Evolutionary conservation across 192 early-diverging fungal genomes (phyloP).

Genomic region (Linnemannia zychae): DNA sequence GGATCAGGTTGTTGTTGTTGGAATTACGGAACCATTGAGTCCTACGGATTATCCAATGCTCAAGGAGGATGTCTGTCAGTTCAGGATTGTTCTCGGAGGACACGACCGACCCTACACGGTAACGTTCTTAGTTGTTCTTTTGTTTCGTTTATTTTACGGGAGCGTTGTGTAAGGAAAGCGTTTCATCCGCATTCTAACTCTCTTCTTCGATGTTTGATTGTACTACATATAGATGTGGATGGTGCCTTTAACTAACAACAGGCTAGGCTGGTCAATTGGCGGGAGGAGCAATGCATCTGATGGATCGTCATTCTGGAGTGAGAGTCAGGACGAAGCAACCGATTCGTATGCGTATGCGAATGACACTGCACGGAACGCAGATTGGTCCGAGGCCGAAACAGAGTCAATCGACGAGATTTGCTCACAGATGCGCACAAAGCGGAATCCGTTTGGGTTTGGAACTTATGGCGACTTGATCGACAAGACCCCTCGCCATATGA

Average conservation of each 20-base stretch:
- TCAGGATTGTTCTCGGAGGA: constrained; percentile 50
- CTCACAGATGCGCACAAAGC: constrained; percentile 27
- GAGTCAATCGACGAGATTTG: constrained; percentile 52
- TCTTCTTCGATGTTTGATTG: no score
- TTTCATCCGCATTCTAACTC: no score
- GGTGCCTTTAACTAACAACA: constrained; percentile 39
- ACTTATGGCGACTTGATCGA: constrained; percentile 51
- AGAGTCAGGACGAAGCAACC: constrained; percentile 41
- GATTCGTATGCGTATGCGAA: constrained; percentile 17
- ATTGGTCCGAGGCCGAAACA: constrained; percentile 40
- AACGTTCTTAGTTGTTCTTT: constrained; percentile 15
- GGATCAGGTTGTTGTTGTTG: constrained; percentile 50
- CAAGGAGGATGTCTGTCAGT: constrained; percentile 54
- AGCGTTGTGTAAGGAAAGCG: no score
- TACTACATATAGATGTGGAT: constrained; percentile 44
- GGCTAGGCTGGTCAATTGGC: constrained; percentile 49
- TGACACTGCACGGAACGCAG: constrained; percentile 27
- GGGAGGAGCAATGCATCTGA: constrained; percentile 24
- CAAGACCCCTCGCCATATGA: constrained; percentile 29
- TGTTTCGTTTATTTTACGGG: background rate
- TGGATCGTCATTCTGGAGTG: constrained; percentile 37
- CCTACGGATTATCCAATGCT: constrained; percentile 38
- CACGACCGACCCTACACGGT: constrained; percentile 46
- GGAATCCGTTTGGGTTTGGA: constrained; percentile 44
- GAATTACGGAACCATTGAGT: constrained; percentile 34